These are phyloP conservation scores for Hysterium pulicare DNA, from an alignment of 2,329 filamentous ascomycete genomes.

Conservation along the genomic window DNA sequence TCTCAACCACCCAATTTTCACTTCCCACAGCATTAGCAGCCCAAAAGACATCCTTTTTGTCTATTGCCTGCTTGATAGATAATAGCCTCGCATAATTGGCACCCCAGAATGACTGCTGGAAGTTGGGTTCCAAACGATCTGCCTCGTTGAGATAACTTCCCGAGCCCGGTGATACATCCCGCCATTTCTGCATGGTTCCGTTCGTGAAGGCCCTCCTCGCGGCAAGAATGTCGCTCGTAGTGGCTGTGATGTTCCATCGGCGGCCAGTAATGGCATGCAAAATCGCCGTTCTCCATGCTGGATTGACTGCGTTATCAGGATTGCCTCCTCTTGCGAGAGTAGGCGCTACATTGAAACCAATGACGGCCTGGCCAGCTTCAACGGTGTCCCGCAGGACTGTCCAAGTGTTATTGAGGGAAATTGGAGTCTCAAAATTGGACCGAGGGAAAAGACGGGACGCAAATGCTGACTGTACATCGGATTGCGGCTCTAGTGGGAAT, in stretches of 20 bases:
- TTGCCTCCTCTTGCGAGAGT: constrained; percentile 17
- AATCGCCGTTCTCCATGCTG: constrained; percentile 22
- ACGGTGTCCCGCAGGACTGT: constrained; percentile 15
- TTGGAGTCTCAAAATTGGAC: constrained; percentile 24
- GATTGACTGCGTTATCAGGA: constrained; percentile 23
- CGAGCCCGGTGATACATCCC: constrained; percentile 18
- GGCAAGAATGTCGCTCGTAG: constrained; percentile 10
- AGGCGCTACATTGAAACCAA: constrained; percentile 20
- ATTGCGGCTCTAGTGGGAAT: constrained; percentile 19
- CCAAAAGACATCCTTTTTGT: constrained; percentile 23
- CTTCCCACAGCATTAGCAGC: constrained; percentile 22
- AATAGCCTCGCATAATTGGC: constrained; percentile 17
- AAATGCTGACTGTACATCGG: constrained; percentile 10
- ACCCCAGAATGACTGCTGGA: constrained; percentile 38
- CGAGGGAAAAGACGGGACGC: constrained; percentile 23
- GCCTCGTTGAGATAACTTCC: constrained; percentile 36
- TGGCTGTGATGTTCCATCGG: constrained; percentile 9
- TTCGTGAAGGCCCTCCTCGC: constrained; percentile 16
- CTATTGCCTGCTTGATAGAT: constrained; percentile 16
- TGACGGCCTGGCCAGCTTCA: constrained; percentile 21
- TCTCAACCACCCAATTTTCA: constrained; percentile 20
- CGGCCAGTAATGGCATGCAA: constrained; percentile 19
- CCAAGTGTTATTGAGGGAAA: constrained; percentile 23
- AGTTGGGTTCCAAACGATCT: constrained; percentile 34
- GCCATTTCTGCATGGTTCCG: constrained; percentile 22